Evolutionary conservation across 805 yeast species (phyloP), one percentile per base, ranked within the genome.

Genomic region (Barnettozyma californica): DNA sequence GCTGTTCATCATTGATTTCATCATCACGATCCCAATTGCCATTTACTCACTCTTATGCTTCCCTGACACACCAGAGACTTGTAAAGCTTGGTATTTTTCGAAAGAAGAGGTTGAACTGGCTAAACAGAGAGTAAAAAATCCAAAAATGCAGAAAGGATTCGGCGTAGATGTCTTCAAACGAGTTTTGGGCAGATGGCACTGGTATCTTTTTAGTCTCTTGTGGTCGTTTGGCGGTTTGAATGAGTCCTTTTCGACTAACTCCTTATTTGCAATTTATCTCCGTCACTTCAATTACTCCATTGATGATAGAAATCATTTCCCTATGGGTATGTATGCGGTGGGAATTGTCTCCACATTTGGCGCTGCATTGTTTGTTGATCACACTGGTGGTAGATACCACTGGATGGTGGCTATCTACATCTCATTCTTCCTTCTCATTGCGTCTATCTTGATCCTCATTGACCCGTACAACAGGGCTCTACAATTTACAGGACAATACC

Each of bases 1-100:
- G 86, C 60, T 81, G n/a, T 82, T 80, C 58, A 76, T 82, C 41
- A 77, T 81, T 52, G 85, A 81, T 62, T 80, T 78, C 53, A 56
- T 77, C 29, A 70, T 81, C 41, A 80, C 86, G 0, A 57, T 81
- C 3, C 84, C 84, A 1, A 75, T 81, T 47, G 75, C 77, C 4
- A 34, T 80, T 4, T 79, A 75, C 53, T 86, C 87, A 1, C 69
- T 77, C 36, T 42, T 83, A 3, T 74, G 74, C 47, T 78, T 81
- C 60, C 87, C 87, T 11, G 84, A 81, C 57, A 67, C 71, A 2
- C 83, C 84, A 10, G 76, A 72, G n/a, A 60, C 73, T 21, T 71
- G 79, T 56, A 52, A 52, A 51, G 64, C 62, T 52, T 66, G 65
- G 50, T 70, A 71, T 47, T 73, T 77, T 53, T 59, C 59, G 20